phyloP scores from a whole-genome alignment of 192 early-diverging fungal genomes.

The Backusella luteola region DNA sequence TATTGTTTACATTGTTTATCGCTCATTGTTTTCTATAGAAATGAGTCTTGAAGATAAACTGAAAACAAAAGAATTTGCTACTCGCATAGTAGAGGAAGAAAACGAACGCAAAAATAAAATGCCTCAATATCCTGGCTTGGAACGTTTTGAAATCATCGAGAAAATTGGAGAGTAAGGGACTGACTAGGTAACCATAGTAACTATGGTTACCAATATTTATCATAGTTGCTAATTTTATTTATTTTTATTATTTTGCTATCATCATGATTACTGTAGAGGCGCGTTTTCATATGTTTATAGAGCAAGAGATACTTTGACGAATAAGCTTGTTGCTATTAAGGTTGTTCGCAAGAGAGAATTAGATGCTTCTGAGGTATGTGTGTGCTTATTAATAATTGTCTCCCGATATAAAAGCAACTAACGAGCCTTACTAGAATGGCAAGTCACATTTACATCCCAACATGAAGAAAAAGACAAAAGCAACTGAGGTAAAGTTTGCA shows the following conservation, averaged over 20 bases:
- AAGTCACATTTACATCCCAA: constrained; percentile 35
- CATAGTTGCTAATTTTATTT: not conserved
- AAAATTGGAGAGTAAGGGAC: constrained; percentile 72
- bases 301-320: constrained; percentile 60
- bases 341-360: constrained; percentile 75
- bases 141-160: constrained; percentile 53
- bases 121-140: constrained; percentile 57
- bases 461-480: constrained; percentile 38
- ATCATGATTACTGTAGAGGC: constrained; percentile 50
- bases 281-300: constrained; percentile 86
- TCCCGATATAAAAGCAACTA: not conserved
- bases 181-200: not conserved
- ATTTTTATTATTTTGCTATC: constrained; percentile 13
- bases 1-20: not conserved
- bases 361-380: constrained; percentile 61
- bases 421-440: constrained; percentile 7
- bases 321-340: constrained; percentile 81
- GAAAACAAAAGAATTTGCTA: constrained; percentile 40
- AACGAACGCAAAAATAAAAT: constrained; percentile 45
- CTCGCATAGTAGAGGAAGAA: constrained; percentile 52
- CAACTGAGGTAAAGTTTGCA: constrained; percentile 30
- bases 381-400: not conserved
- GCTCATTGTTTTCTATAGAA: constrained; percentile 5
- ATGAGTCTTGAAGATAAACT: not conserved
- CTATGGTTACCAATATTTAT: not conserved